Evolutionary conservation across 2,329 filamentous ascomycete species (phyloP), one percentile per base, ranked within the genome.

Genomic region (Colletotrichum orchidophilum): DNA sequence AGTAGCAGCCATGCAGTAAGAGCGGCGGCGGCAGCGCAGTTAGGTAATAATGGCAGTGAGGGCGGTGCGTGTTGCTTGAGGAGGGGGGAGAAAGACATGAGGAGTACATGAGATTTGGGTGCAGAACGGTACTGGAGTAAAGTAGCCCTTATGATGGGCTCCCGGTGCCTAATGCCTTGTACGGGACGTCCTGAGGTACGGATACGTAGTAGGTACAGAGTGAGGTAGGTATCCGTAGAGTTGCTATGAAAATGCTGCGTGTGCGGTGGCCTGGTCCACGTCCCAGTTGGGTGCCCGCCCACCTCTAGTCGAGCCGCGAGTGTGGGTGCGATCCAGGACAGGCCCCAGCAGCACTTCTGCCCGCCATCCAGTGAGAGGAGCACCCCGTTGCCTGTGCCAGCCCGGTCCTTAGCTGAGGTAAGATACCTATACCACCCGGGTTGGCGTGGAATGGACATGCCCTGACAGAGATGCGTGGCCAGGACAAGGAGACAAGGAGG

Each of bases 331-430:
- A 57, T 57, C 59, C 29, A 58, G 50, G 27, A 35, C 55, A 24
- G 59, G 35, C 65, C 59, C 52, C 35, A 55, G 65, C 65, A 68
- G 65, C 26, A 55, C 27, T 68, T 68, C 59, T 50, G 65, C 59
- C 59, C 59, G 50, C 65, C 59, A 55, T 63, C 55, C 63, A 66
- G 35, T 67, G 67, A 61, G 31, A 66, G 35, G 63, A 50, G 63
- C 63, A 35, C 67, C 27, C 39, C 39, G 46, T 21, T 55, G 62
- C 66, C 66, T 70, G 66, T 69, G 66, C 66, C 66, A 65, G 66
- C 66, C 63, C 59, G 49, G 54, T 29, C 55, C 26, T 63, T 60
- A 29, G 21, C 54, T 55, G 54, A 66, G 54, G n/a, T n/a, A n/a
- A n/a, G n/a, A n/a, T n/a, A n/a, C n/a, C n/a, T 35, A 13, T 35